phyloP scores from a whole-genome alignment of 2,329 filamentous ascomycete genomes.

The Trichoderma harzianum region DNA sequence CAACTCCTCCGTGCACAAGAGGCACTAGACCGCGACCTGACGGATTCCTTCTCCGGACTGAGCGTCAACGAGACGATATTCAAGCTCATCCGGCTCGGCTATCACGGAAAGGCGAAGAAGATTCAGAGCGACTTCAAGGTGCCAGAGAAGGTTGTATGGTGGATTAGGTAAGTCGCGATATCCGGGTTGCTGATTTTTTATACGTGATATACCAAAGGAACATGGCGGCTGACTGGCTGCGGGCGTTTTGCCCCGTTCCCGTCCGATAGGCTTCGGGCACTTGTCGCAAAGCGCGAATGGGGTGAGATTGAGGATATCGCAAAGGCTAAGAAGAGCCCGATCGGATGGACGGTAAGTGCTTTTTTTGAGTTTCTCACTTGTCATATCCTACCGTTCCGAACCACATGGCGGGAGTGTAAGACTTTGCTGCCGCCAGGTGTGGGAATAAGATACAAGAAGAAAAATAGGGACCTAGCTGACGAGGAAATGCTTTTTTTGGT shows the following conservation, averaged over 20 bases:
- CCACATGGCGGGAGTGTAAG: neutral
- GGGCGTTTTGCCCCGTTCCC: conserved; percentile 7
- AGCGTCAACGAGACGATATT: conserved; percentile 91
- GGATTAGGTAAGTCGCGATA: conserved; percentile 56
- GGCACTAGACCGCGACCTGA: conserved; percentile 77
- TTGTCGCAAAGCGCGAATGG: conserved; percentile 90
- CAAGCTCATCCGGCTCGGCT: conserved; percentile 77
- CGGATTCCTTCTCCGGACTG: conserved; percentile 72
- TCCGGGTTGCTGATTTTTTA: neutral
- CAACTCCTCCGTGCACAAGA: conserved; percentile 84
- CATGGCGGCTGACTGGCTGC: conserved; percentile 10
- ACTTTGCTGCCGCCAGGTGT: neutral
- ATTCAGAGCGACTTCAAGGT: conserved; percentile 91
- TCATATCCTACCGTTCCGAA: neutral
- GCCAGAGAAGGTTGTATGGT: conserved; percentile 85
- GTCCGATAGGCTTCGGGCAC: conserved; percentile 65
- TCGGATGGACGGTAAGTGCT: conserved; percentile 83
- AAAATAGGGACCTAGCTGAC: neutral
- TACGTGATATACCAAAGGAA: neutral
- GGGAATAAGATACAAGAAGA: neutral
- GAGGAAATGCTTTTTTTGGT: neutral
- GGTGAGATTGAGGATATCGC: conserved; percentile 83
- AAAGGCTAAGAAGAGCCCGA: conserved; percentile 78
- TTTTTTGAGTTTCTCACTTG: conserved; percentile 20
- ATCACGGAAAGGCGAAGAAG: conserved; percentile 80